Evolutionary conservation across 2,329 filamentous ascomycete genomes (phyloP).

Genomic region (Graphiopsis chlorocephala): DNA sequence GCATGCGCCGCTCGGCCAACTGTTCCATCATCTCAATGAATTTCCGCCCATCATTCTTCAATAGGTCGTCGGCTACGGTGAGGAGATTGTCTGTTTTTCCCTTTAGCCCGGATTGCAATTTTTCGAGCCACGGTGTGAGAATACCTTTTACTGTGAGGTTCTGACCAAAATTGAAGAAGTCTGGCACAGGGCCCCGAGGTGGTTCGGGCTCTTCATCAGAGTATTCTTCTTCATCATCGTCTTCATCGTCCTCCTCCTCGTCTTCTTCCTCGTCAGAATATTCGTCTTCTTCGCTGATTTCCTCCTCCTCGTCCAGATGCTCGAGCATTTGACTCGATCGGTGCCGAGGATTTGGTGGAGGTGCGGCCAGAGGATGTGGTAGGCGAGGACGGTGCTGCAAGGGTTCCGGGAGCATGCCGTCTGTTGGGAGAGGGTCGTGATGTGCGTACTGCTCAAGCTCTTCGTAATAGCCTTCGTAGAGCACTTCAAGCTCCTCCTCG

Average conservation of each 20-base stretch:
- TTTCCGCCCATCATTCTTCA: slow-evolving; percentile 98
- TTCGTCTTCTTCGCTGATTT: slow-evolving; percentile 59
- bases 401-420: slow-evolving; percentile 62
- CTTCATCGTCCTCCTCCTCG: slow-evolving; percentile 57
- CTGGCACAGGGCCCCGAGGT: slow-evolving; percentile 67
- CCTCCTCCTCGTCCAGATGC: slow-evolving; percentile 61
- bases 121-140: slow-evolving; percentile 37
- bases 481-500: slow-evolving; percentile 93
- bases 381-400: slow-evolving; percentile 40
- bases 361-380: slow-evolving; percentile 31
- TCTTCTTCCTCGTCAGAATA: slow-evolving; percentile 62
- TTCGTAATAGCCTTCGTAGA: slow-evolving; percentile 98
- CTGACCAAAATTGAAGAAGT: slow-evolving; percentile 97
- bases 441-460: slow-evolving; percentile 97
- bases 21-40: slow-evolving; percentile 99
- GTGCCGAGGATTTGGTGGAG: slow-evolving; percentile 53
- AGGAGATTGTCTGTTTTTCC: slow-evolving; percentile 80
- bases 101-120: slow-evolving; percentile 36
- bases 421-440: slow-evolving; percentile 64
- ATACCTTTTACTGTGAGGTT: slow-evolving; percentile 89
- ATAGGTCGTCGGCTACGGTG: slow-evolving; percentile 94
- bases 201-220: slow-evolving; percentile 63
- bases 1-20: slow-evolving; percentile 94
- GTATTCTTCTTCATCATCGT: slow-evolving; percentile 62
- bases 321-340: slow-evolving; percentile 72